A percentile compares a stretch with the other conserved stretches of the same genome.
phyloP scores from a whole-genome alignment of 768 basidiomycete genomes.

The Daedaleopsis nitida region DNA sequence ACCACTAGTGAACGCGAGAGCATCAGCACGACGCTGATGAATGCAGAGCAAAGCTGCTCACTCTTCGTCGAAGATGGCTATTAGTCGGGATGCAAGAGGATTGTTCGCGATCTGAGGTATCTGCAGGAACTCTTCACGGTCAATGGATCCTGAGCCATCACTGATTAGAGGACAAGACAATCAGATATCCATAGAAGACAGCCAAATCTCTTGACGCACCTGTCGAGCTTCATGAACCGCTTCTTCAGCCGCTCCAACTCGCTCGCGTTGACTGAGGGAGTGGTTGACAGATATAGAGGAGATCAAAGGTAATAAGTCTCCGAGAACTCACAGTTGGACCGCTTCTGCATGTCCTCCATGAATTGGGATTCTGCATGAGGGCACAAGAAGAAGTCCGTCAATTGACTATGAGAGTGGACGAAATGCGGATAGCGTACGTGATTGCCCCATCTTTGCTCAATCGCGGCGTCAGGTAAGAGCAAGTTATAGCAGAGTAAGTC shows the following conservation, averaged over 20 bases:
- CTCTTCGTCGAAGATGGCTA: constrained; percentile 99
- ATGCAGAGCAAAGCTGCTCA: constrained; percentile 44
- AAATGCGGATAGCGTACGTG: constrained; percentile 55
- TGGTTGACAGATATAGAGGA: not conserved
- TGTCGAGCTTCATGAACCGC: constrained; percentile 99
- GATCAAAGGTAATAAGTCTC: constrained; percentile 35
- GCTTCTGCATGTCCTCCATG: constrained; percentile 97
- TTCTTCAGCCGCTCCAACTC: constrained; percentile 97
- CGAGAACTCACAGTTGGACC: constrained; percentile 79
- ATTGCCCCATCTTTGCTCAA: constrained; percentile 70
- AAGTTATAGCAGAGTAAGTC: not conserved
- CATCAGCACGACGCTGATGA: not conserved
- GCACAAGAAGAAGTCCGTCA: constrained; percentile 14
- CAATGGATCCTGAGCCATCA: constrained; percentile 96
- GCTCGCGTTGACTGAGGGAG: constrained; percentile 77
- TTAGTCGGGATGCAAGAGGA: constrained; percentile 95
- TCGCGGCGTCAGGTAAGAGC: constrained; percentile 1
- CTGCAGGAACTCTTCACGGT: constrained; percentile 97
- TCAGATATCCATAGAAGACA: not conserved
- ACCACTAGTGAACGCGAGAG: constrained; percentile 59
- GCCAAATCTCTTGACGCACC: constrained; percentile 47
- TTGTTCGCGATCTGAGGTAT: constrained; percentile 99
- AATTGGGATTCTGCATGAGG: constrained; percentile 76
- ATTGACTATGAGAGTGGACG: not conserved
- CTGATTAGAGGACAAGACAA: constrained; percentile 39